Base-by-base conservation (phyloP, 2,329 filamentous ascomycete genomes). In the Coniochaeta prunicola region DNA sequence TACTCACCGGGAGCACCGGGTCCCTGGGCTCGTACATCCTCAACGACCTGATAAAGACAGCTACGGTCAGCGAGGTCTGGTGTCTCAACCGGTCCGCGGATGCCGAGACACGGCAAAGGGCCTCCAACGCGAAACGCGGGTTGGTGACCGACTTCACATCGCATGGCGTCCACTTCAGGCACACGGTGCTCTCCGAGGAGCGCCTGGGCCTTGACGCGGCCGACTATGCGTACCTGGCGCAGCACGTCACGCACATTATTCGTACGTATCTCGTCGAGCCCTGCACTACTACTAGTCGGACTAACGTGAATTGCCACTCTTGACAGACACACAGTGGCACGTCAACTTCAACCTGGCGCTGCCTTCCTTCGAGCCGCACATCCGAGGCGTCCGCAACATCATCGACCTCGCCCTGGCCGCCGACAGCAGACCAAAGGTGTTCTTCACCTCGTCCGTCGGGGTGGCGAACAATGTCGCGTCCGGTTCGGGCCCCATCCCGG, bases 281-380 rank as follows among this genome's bases (percentile, higher is more conserved):
- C n/a, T n/a, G n/a, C n/a, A n/a, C n/a, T n/a, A n/a, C n/a, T n/a
- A n/a, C n/a, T n/a, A n/a, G n/a, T n/a, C n/a, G n/a, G 34, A 36
- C 34, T 36, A 15, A 36, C 34, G 17, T 9, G 7, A 4, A 13
- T 36, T 36, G 12, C 4, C 13, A 13, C 12, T 36, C 4, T 36
- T 7, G 34, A 15, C 36, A 38, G 36, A 84, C 68, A 83, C 80
- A 62, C 79, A 80, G 7, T 83, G 79, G 77, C 77, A 77, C 0
- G 82, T 84, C 68, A 80, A 81, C 66, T 80, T 78, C 65, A 82
- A 79, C 65, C 74, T 81, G 19, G 68, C 74, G 0, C 60, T 82
- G 7, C 69, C 73, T 26, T 79, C 75, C 0, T 84, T 84, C 58
- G 76, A 79, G 63, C 71, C 76, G 0, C 76, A 82, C 61, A 75